Conservation (phyloP, 2,329 filamentous ascomycete species). For the Ophiocordyceps polyrhachis-furcata region DNA sequence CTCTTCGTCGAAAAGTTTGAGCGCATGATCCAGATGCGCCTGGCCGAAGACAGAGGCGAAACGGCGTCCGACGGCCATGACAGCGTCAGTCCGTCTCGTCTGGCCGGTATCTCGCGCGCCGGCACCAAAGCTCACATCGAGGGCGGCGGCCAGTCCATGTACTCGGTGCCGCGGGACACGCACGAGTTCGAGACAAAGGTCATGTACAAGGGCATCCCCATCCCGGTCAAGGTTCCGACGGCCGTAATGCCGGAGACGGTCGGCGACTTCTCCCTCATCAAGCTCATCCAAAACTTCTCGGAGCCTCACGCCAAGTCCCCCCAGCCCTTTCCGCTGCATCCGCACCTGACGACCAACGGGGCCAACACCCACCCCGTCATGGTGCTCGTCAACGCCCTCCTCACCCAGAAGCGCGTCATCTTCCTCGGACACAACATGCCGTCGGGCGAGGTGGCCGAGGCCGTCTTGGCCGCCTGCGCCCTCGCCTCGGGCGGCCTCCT, state of each 20-base stretch:
- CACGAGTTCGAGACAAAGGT: slow-evolving; percentile 96
- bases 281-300: slow-evolving; percentile 89
- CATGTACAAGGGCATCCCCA: slow-evolving; percentile 88
- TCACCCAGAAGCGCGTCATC: slow-evolving; percentile 92
- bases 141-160: slow-evolving; percentile 35
- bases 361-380: slow-evolving; percentile 84
- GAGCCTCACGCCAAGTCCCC: slow-evolving; percentile 64
- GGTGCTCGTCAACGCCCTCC: slow-evolving; percentile 78
- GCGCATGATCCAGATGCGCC: slow-evolving; percentile 71
- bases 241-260: slow-evolving; percentile 90
- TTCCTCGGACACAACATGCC: slow-evolving; percentile 92
- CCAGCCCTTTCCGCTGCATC: slow-evolving; percentile 69
- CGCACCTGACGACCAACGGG: slow-evolving; percentile 85
- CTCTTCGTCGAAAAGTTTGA: slow-evolving; percentile 97
- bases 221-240: slow-evolving; percentile 90
- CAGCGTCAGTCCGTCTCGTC: slow-evolving; percentile 28
- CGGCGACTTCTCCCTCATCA: slow-evolving; percentile 92
- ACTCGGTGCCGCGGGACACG: slow-evolving; percentile 74
- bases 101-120: slow-evolving; percentile 34
- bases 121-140: slow-evolving; percentile 45
- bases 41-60: slow-evolving; percentile 41
- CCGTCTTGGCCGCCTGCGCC: slow-evolving; percentile 92
- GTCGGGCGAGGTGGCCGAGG: slow-evolving; percentile 89
- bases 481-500: slow-evolving; percentile 84
- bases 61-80: slow-evolving; percentile 16